Conservation (phyloP, 306 rosid genomes). For the Vachellia pachyceras region DNA sequence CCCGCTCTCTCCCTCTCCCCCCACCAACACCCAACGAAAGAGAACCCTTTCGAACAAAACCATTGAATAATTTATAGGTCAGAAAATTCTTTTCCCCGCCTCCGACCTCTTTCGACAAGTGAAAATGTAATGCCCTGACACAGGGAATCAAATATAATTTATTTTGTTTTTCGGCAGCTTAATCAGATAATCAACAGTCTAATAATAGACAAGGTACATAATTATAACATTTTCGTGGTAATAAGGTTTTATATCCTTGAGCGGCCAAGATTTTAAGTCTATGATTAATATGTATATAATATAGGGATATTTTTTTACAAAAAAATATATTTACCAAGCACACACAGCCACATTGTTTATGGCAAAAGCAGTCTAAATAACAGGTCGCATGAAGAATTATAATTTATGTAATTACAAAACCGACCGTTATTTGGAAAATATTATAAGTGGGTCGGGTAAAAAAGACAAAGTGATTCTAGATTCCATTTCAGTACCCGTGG, state of each 20-base stretch:
- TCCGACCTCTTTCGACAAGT: not conserved
- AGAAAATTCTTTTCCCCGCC: not conserved
- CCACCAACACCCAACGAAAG: slow-evolving; percentile 15
- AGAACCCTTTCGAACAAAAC: not conserved
- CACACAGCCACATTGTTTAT: too few species aligned
- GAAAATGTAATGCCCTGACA: not conserved
- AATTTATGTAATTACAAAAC: not conserved
- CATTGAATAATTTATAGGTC: not conserved
- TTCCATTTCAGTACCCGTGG: too few species aligned
- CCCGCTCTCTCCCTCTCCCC: not conserved
- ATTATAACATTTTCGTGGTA: too few species aligned
- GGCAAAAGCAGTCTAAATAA: too few species aligned
- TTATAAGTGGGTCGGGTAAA: not conserved
- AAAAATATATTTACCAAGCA: too few species aligned
- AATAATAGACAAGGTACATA: too few species aligned
- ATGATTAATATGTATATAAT: too few species aligned
- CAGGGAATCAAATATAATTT: not conserved
- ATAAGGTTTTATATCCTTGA: not conserved
- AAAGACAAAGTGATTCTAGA: too few species aligned
- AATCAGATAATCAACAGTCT: too few species aligned
- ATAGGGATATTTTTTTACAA: too few species aligned
- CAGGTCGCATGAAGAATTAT: not conserved
- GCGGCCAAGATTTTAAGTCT: not conserved
- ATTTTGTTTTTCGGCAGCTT: too few species aligned
- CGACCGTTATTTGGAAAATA: not conserved